Evolutionary conservation across 2,329 filamentous ascomycete species (phyloP).

Genomic region (Aspergillus sp.): DNA sequence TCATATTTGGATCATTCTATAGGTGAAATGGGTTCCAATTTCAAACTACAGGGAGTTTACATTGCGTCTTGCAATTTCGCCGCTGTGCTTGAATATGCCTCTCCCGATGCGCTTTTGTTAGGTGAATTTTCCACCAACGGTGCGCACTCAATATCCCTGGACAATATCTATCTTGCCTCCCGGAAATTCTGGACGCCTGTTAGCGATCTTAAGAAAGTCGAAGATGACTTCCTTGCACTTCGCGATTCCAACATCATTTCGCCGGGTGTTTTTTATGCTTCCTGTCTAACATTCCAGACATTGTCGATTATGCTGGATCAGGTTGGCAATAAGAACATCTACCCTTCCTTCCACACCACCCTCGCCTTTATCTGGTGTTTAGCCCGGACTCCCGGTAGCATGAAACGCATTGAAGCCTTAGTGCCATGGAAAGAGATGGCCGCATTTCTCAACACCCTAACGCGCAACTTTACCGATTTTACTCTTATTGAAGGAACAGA

Average conservation of each 20-base stretch:
- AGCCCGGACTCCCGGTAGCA: slow-evolving; percentile 36
- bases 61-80: slow-evolving; percentile 57
- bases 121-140: slow-evolving; percentile 25
- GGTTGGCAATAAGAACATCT: slow-evolving; percentile 51
- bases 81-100: slow-evolving; percentile 56
- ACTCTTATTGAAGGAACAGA: slow-evolving; percentile 35
- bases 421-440: slow-evolving; percentile 54
- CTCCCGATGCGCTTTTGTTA: slow-evolving; percentile 33
- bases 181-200: slow-evolving; percentile 23
- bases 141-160: slow-evolving; percentile 12
- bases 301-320: slow-evolving; percentile 47
- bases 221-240: slow-evolving; percentile 15
- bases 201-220: slow-evolving; percentile 11
- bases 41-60: slow-evolving; percentile 55
- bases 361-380: slow-evolving; percentile 53
- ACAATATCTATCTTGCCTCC: slow-evolving; percentile 20
- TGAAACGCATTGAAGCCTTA: slow-evolving; percentile 41
- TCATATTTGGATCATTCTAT: slow-evolving; percentile 49
- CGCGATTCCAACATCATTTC: slow-evolving; percentile 18
- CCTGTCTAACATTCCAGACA: slow-evolving; percentile 42
- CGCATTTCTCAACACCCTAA: slow-evolving; percentile 55
- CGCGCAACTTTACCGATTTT: slow-evolving; percentile 38
- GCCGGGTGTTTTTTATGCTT: slow-evolving; percentile 38
- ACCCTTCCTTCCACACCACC: slow-evolving; percentile 56
- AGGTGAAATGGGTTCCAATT: slow-evolving; percentile 47